phyloP scores from a whole-genome alignment of 805 yeast genomes.

The Grigorovia humatica region DNA sequence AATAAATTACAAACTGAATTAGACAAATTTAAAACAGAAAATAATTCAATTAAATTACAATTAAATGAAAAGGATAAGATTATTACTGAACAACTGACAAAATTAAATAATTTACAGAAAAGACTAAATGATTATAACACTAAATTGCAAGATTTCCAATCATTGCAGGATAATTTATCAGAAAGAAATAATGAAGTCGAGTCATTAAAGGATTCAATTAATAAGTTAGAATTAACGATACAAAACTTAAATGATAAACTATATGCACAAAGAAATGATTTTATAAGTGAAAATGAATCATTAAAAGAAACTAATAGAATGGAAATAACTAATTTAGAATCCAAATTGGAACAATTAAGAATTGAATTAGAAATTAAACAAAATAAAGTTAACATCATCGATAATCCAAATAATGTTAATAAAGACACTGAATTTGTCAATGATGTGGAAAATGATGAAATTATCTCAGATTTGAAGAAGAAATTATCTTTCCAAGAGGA shows the following conservation, averaged over 20 bases:
- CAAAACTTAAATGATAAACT: background rate
- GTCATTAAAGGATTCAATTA: conserved; percentile 7
- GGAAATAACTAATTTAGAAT: conserved; percentile 54
- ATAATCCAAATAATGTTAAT: conserved; percentile 5
- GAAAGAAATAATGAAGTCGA: conserved; percentile 9
- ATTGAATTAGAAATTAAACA: conserved; percentile 41
- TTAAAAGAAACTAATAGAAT: conserved; percentile 25
- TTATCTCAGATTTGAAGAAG: background rate
- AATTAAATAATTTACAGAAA: conserved; percentile 18
- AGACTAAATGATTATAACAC: conserved; percentile 17
- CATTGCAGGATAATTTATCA: conserved; percentile 5
- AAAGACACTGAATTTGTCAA: background rate
- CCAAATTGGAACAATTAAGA: conserved; percentile 58
- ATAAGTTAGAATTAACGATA: conserved; percentile 8
- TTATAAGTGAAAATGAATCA: conserved; percentile 16
- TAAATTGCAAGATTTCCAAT: conserved; percentile 2
- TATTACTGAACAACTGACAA: conserved; percentile 16
- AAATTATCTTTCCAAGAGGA: background rate
- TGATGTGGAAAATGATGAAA: background rate
- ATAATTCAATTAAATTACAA: background rate
- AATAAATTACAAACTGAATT: conserved; percentile 7
- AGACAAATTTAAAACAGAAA: conserved; percentile 8
- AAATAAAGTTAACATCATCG: background rate
- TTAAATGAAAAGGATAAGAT: background rate
- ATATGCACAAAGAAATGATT: conserved; percentile 5